Base-by-base conservation (phyloP, 1,139 yeast genomes). In the Blastobotrys arbuscula region DNA sequence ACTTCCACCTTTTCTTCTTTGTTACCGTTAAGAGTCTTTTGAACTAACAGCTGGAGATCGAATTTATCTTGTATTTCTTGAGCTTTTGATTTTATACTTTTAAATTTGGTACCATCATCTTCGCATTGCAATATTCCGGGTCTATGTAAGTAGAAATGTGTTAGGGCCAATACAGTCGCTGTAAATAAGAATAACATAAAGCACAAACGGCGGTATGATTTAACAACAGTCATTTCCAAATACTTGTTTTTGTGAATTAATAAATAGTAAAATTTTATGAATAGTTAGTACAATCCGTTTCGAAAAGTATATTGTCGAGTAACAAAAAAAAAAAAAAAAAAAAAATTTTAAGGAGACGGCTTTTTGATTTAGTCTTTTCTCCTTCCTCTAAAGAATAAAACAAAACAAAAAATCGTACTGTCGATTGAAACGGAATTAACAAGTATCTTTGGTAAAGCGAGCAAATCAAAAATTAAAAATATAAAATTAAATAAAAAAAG, bases 171-270 rank as follows among this genome's bases (percentile, higher is more conserved):
- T 12, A 34, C 12, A 3, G 18, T 12, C 9, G 23, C 18, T 2
- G 45, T 12, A n/a, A 42, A 19, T 2, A 42, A 10, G 13, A 34
- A 18, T 28, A 42, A 28, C 12, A 34, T n/a, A 3, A n/a, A 16
- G 18, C 30, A 19, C 9, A 33, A 8, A n/a, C 45, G 38, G n/a
- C 39, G 45, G 16, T 42, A 33, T 19, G 45, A 42, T 21, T 31
- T 42, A n/a, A 13, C 31, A 9, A 26, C 21, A 3, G 39, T 15
- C 18, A 42, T 33, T 2, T 5, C 15, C n/a, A n/a, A n/a, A n/a
- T n/a, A n/a, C n/a, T n/a, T 19, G 40, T 19, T 8, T 9, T 34
- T 15, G 16, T 34, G 16, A 9, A 18, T 20, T 35, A 18, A 18
- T 33, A 33, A 15, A 33, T 24, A 24, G 28, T 24, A n/a, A n/a